Conservation (phyloP, 176 grass and related monocot genomes). For the Carex scoparia region DNA sequence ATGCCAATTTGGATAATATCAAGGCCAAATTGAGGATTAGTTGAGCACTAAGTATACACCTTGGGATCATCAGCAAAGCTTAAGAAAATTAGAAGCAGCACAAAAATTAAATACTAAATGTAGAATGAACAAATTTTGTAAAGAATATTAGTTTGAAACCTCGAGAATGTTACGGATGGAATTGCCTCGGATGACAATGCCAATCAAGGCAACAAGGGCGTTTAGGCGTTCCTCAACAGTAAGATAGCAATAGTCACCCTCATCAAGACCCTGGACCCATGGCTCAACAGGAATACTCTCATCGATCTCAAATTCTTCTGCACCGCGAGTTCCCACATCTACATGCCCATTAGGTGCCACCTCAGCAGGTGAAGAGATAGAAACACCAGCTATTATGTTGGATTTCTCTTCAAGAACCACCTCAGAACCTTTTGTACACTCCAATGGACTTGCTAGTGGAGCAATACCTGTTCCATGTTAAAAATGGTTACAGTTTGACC, state of each 20-base stretch:
- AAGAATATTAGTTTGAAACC: slow-evolving; percentile 14
- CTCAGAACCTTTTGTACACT: slow-evolving; percentile 32
- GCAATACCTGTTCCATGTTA: neutral
- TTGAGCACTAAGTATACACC: neutral
- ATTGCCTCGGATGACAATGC: slow-evolving; percentile 81
- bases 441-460: slow-evolving; percentile 6
- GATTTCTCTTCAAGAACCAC: slow-evolving; percentile 31
- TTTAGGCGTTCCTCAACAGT: slow-evolving; percentile 84
- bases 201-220: slow-evolving; percentile 74
- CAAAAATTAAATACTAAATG: neutral
- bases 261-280: slow-evolving; percentile 82
- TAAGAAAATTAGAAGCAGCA: neutral
- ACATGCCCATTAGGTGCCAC: slow-evolving; percentile 44
- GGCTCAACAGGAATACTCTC: slow-evolving; percentile 74
- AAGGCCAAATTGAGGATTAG: neutral
- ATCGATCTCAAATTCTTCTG: slow-evolving; percentile 64
- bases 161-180: slow-evolving; percentile 51
- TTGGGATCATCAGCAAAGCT: neutral
- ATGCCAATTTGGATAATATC: neutral
- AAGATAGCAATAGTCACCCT: slow-evolving; percentile 87
- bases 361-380: slow-evolving; percentile 29
- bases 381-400: slow-evolving; percentile 26
- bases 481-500: slow-evolving; percentile 1
- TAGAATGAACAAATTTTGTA: neutral
- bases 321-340: slow-evolving; percentile 30